Conservation (phyloP, 1,284 basidiomycete species). For the Apiotrichum montevideense region DNA sequence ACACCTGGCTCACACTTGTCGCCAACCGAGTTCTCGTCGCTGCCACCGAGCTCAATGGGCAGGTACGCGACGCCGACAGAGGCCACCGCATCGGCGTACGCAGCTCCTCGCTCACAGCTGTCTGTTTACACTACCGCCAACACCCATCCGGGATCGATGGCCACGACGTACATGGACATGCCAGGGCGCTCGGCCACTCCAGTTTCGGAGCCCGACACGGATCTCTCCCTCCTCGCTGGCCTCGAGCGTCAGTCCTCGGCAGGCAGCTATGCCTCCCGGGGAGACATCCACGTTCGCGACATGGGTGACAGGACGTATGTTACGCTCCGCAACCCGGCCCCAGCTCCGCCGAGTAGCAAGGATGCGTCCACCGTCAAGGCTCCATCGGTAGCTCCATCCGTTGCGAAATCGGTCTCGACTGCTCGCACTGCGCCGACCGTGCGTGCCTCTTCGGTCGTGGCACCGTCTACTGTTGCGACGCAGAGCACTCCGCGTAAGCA, state of each 20-base stretch:
- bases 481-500: no score
- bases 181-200: slow-evolving; percentile 20
- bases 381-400: no score
- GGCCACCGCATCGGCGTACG: background rate
- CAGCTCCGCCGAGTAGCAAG: background rate
- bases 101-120: background rate
- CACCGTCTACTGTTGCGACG: no score
- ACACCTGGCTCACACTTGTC: background rate
- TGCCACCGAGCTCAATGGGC: background rate
- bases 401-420: no score
- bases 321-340: background rate
- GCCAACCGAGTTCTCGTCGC: background rate
- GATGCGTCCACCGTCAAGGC: background rate
- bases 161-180: background rate
- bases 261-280: background rate
- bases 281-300: background rate
- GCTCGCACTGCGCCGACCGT: no score
- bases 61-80: background rate
- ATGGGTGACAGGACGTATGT: background rate
- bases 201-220: slow-evolving; percentile 34
- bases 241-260: slow-evolving; percentile 36
- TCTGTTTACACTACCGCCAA: background rate
- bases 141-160: background rate
- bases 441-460: no score
- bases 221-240: slow-evolving; percentile 29